These are phyloP conservation scores for Solanum commersonii DNA, from an alignment of 257 asterid genomes.

Conservation along the genomic window DNA sequence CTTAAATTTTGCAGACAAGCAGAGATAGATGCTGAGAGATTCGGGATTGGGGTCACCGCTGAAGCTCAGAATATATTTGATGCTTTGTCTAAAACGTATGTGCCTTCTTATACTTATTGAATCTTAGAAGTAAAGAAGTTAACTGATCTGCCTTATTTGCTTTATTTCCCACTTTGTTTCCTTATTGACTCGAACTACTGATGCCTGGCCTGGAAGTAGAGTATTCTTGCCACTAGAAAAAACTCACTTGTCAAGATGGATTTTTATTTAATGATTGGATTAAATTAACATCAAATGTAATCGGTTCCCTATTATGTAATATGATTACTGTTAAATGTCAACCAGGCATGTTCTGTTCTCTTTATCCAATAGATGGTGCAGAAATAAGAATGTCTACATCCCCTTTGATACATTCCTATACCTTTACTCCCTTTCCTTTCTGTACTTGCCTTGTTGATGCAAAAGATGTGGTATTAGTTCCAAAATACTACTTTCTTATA, in stretches of 20 bases:
- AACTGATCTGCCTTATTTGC: not conserved
- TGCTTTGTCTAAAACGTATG: slow-evolving; percentile 94
- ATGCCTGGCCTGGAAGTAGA: not conserved
- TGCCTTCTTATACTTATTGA: not conserved
- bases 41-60: slow-evolving; percentile 90
- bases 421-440: not conserved
- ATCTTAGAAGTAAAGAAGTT: not conserved
- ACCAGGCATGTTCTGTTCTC: not conserved
- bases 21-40: slow-evolving; percentile 80
- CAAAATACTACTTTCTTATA: not conserved
- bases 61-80: slow-evolving; percentile 88
- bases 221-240: not conserved
- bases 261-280: not conserved
- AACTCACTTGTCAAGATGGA: not conserved
- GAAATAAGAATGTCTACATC: not conserved
- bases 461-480: not conserved
- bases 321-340: not conserved
- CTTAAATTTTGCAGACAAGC: slow-evolving; percentile 64
- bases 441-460: not conserved
- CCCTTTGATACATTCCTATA: not conserved
- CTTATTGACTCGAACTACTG: not conserved
- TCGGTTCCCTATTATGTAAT: not conserved
- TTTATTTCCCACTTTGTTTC: not conserved
- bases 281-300: not conserved
- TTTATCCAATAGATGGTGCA: not conserved